Evolutionary conservation across 176 grass and related monocot genomes (phyloP).

Genomic region (Rhynchospora tenuis): DNA sequence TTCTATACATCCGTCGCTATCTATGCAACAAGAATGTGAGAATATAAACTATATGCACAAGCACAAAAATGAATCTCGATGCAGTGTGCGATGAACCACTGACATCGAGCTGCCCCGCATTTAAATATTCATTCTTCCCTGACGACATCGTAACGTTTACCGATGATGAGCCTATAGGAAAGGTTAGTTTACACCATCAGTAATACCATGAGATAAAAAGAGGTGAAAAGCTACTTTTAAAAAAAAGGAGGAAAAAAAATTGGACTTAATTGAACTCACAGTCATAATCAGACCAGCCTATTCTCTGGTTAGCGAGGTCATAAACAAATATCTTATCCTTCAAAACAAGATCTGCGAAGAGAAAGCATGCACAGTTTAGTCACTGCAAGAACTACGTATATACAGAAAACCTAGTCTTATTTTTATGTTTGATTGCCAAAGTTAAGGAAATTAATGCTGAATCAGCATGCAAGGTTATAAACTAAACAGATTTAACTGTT

Average conservation of each 20-base stretch:
- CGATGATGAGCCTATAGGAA: conserved; percentile 50
- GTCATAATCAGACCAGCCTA: conserved; percentile 87
- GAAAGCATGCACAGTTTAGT: conserved; percentile 13
- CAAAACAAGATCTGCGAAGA: conserved; percentile 67
- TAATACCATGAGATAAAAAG: neutral
- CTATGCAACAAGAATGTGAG: conserved; percentile 38
- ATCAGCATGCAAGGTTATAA: neutral
- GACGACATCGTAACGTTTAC: conserved; percentile 82
- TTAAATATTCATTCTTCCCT: conserved; percentile 73
- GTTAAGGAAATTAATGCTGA: neutral
- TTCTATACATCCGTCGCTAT: conserved; percentile 41
- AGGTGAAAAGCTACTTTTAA: neutral
- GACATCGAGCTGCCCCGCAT: conserved; percentile 51
- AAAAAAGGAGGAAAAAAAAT: neutral
- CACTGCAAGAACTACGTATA: neutral
- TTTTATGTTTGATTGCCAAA: neutral
- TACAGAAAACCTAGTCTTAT: neutral
- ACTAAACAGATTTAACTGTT: neutral
- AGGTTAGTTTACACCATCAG: neutral
- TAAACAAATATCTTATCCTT: conserved; percentile 99
- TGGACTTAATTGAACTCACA: conserved; percentile 46
- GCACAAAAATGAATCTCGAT: neutral
- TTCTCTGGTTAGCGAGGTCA: conserved; percentile 74
- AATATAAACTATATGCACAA: conserved; percentile 37
- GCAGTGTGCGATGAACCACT: conserved; percentile 25